Evolutionary conservation across 768 basidiomycete species (phyloP).

Genomic region (Hortiboletus flavorubellus): DNA sequence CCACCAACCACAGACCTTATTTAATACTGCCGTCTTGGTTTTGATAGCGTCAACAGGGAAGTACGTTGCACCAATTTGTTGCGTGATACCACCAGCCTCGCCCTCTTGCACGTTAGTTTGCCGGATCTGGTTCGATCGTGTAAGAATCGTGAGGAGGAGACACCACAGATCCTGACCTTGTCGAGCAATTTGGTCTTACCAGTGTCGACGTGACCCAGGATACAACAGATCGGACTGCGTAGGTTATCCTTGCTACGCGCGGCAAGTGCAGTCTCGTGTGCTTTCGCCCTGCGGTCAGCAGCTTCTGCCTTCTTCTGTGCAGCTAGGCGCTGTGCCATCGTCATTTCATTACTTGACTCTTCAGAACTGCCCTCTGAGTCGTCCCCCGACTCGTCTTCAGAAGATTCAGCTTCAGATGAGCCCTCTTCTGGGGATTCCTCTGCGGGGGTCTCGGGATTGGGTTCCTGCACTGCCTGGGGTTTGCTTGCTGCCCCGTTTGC

Average conservation of each 20-base stretch:
- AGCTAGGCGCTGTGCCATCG: constrained; percentile 60
- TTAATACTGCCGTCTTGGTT: constrained; percentile 90
- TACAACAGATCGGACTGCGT: constrained; percentile 97
- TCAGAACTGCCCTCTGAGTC: constrained; percentile 41
- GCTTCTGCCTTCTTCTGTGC: constrained; percentile 80
- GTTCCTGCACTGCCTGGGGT: constrained; percentile 3
- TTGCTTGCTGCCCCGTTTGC: constrained; percentile 10
- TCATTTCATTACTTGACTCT: constrained; percentile 62
- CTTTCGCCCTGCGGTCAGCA: constrained; percentile 73
- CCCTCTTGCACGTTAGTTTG: constrained; percentile 99
- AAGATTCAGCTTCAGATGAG: constrained; percentile 41
- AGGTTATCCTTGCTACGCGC: constrained; percentile 86
- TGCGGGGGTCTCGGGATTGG: constrained; percentile 26
- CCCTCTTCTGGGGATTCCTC: constrained; percentile 32
- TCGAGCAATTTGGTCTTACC: constrained; percentile 98
- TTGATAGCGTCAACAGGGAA: constrained; percentile 96
- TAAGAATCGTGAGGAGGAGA: constrained; percentile 1
- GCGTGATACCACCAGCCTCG: constrained; percentile 99
- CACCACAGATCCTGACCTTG: constrained; percentile 55
- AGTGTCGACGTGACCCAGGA: constrained; percentile 98
- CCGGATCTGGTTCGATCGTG: constrained; percentile 64
- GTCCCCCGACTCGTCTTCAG: constrained; percentile 48
- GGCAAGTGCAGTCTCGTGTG: constrained; percentile 81
- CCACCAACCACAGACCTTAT: constrained; percentile 51
- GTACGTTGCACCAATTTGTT: constrained; percentile 99